A percentile compares a stretch with the other conserved stretches of the same genome.
Evolutionary conservation across 1,284 basidiomycete genomes (phyloP).

Genomic region (Austropuccinia psidii): DNA sequence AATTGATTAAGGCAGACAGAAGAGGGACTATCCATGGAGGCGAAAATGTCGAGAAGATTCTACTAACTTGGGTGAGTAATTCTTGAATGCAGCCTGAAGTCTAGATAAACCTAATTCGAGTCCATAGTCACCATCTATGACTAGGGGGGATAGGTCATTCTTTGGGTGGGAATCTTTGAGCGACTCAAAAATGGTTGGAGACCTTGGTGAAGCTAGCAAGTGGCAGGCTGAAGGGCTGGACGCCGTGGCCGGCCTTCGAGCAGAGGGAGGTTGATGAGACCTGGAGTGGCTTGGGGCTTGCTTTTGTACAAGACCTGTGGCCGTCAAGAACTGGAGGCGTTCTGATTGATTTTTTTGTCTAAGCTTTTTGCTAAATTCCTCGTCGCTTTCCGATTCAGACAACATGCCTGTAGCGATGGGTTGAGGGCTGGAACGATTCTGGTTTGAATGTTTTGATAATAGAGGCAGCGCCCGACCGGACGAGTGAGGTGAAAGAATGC

Average conservation of each 20-base stretch:
- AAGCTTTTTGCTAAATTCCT: not conserved
- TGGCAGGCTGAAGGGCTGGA: not conserved
- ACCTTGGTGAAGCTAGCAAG: not conserved
- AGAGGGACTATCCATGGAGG: no score
- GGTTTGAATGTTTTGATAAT: not conserved
- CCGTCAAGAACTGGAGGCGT: not conserved
- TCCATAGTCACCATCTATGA: not conserved
- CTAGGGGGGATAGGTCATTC: no score
- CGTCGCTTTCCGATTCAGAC: not conserved
- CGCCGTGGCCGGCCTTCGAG: not conserved
- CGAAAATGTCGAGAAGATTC: no score
- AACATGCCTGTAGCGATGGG: not conserved
- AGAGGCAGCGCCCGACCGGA: no score
- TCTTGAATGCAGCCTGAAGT: no score
- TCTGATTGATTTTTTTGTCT: not conserved
- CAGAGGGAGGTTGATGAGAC: not conserved
- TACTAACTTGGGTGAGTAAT: no score
- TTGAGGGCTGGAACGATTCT: not conserved
- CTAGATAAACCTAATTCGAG: no score
- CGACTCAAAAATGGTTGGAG: not conserved
- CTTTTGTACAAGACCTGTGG: slow-evolving; percentile 12
- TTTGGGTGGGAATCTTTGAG: no score
- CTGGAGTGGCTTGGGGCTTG: not conserved
- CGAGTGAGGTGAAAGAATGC: no score
- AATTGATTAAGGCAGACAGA: not conserved